A percentile compares a stretch with the other conserved stretches of the same genome.
Conservation (phyloP, 768 basidiomycete genomes). For the Termitomyces eurrhizus region DNA sequence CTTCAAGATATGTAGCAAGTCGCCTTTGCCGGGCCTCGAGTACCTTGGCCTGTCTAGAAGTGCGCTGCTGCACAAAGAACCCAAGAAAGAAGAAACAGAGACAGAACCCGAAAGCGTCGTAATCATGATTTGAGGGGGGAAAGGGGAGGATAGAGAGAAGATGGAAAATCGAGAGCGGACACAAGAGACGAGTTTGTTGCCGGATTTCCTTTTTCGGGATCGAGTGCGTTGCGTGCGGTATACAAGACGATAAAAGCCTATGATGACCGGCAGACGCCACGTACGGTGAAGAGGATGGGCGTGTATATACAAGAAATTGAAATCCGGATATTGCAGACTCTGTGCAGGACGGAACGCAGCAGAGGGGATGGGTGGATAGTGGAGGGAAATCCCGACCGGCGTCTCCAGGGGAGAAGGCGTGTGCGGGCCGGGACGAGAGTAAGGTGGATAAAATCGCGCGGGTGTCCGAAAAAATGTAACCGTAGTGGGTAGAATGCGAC, state of each 20-base stretch:
- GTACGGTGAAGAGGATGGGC: background rate
- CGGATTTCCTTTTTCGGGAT: conserved; percentile 3
- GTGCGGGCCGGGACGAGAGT: conserved; percentile 6
- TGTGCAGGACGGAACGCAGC: conserved; percentile 1
- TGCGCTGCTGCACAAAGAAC: background rate
- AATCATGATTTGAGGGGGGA: background rate
- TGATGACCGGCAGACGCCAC: background rate
- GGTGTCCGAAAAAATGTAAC: conserved; percentile 19
- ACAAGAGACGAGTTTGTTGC: background rate
- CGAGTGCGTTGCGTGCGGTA: background rate
- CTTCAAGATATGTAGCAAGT: background rate
- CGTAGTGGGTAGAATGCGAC: conserved; percentile 11
- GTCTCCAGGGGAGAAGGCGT: conserved; percentile 5
- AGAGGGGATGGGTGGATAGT: background rate
- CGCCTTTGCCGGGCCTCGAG: background rate
- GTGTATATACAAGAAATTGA: conserved; percentile 4
- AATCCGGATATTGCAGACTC: conserved; percentile 2
- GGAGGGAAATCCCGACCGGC: background rate
- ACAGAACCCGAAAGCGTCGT: conserved; percentile 7
- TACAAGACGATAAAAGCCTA: background rate
- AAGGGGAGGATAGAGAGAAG: background rate
- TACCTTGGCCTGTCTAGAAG: background rate
- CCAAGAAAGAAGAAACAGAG: background rate
- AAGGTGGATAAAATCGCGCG: conserved; percentile 10
- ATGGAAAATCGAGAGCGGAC: background rate